These are phyloP conservation scores for Suhomyces sp. DNA, from an alignment of 805 yeast species.

Conservation along the genomic window DNA sequence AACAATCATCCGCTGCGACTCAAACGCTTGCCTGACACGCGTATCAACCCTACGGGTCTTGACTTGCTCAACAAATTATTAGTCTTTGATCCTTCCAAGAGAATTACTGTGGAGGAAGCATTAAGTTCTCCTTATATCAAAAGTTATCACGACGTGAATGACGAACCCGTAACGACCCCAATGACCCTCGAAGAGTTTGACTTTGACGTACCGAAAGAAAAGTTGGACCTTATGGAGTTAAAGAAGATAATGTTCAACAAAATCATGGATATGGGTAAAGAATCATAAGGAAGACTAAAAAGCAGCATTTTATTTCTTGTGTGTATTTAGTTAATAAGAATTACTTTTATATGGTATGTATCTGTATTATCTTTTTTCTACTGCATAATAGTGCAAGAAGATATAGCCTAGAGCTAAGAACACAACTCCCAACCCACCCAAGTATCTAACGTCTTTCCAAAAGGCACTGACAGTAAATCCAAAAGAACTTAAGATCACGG, in stretches of 20 bases:
- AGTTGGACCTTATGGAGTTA: slow-evolving; percentile 7
- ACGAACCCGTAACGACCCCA: slow-evolving; percentile 28
- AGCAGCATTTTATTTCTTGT: background rate
- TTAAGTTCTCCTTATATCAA: slow-evolving; percentile 8
- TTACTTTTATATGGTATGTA: background rate
- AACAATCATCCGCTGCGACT: slow-evolving; percentile 20
- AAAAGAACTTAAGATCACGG: slow-evolving; percentile 91
- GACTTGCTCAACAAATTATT: slow-evolving; percentile 17
- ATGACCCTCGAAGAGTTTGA: slow-evolving; percentile 25
- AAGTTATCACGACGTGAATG: slow-evolving; percentile 18
- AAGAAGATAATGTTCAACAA: slow-evolving; percentile 8
- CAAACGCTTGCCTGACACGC: slow-evolving; percentile 11
- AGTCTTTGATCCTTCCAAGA: slow-evolving; percentile 6
- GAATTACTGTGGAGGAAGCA: slow-evolving; percentile 11
- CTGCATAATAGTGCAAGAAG: slow-evolving; percentile 67
- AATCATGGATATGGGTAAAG: slow-evolving; percentile 6
- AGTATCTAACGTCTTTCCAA: slow-evolving; percentile 58
- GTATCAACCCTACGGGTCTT: slow-evolving; percentile 25
- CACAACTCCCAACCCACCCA: slow-evolving; percentile 53
- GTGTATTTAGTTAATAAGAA: background rate
- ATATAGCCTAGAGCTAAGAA: slow-evolving; percentile 71
- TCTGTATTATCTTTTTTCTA: slow-evolving; percentile 70
- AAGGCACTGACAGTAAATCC: slow-evolving; percentile 86
- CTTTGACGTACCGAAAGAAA: slow-evolving; percentile 19
- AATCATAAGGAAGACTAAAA: background rate